These are phyloP conservation scores for Babjeviella inositovora DNA, from an alignment of 805 yeast genomes.

Conservation along the genomic window DNA sequence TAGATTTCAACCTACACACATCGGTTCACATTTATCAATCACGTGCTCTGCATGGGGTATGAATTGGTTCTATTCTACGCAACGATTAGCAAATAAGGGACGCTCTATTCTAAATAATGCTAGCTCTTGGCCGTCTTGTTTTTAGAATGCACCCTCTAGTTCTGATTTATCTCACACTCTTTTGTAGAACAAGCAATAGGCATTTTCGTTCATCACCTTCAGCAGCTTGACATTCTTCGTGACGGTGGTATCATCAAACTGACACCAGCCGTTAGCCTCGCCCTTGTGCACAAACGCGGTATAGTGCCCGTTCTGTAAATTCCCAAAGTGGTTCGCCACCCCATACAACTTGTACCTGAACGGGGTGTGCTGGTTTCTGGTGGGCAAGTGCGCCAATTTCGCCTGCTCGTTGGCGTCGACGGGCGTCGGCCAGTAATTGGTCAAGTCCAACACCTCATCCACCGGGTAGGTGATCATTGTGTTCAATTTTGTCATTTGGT, in stretches of 20 bases:
- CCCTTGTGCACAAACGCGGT: slow-evolving; percentile 67
- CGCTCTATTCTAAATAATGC: too few species aligned
- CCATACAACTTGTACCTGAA: slow-evolving; percentile 65
- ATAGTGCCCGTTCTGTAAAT: slow-evolving; percentile 77
- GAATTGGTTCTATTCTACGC: too few species aligned
- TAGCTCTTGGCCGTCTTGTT: too few species aligned
- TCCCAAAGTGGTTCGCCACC: slow-evolving; percentile 76
- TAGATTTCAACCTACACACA: too few species aligned
- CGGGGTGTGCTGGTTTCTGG: slow-evolving; percentile 65
- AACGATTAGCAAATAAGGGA: too few species aligned
- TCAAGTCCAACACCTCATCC: slow-evolving; percentile 35
- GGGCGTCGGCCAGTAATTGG: slow-evolving; percentile 56
- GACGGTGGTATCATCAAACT: slow-evolving; percentile 70
- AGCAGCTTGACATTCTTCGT: slow-evolving; percentile 27
- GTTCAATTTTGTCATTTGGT: slow-evolving; percentile 38
- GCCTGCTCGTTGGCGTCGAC: slow-evolving; percentile 20
- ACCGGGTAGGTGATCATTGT: slow-evolving; percentile 56
- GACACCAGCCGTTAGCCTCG: slow-evolving; percentile 49
- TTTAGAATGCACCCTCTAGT: too few species aligned
- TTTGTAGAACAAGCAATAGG: slow-evolving; percentile 70
- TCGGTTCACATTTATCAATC: too few species aligned
- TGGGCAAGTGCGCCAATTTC: slow-evolving; percentile 32
- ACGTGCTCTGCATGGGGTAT: too few species aligned
- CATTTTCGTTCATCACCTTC: slow-evolving; percentile 54
- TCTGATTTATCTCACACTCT: too few species aligned